Conservation (phyloP, 192 early-diverging fungal species). For the Funneliformis mosseae region DNA sequence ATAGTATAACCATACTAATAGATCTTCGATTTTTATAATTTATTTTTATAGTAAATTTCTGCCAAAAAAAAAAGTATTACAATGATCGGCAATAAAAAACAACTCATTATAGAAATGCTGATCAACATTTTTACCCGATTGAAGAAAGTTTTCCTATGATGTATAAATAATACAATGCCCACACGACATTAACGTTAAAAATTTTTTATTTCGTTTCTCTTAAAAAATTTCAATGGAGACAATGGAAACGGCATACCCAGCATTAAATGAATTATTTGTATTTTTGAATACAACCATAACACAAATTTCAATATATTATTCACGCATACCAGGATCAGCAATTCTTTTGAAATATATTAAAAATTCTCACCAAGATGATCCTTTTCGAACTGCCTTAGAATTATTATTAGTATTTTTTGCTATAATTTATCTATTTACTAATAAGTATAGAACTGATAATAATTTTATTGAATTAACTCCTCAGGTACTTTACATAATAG, state of each 20-base stretch:
- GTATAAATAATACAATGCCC: no score
- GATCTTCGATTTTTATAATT: no score
- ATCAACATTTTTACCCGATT: no score
- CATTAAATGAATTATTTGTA: conserved; percentile 27
- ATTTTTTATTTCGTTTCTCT: no score
- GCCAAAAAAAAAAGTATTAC: no score
- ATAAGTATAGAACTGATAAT: conserved; percentile 74
- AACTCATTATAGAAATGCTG: no score
- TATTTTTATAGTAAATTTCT: no score
- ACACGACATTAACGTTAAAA: no score
- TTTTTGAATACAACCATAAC: conserved; percentile 26
- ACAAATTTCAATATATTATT: conserved; percentile 29
- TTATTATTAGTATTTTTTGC: conserved; percentile 82
- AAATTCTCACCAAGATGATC: conserved; percentile 93
- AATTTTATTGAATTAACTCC: conserved; percentile 79
- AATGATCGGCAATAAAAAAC: no score
- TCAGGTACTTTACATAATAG: conserved; percentile 55
- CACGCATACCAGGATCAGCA: conserved; percentile 64
- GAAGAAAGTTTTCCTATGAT: no score
- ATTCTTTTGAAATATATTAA: conserved; percentile 81
- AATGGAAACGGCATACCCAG: conserved; percentile 12
- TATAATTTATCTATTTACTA: conserved; percentile 84
- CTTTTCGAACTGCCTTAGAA: conserved; percentile 85
- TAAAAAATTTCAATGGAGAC: background rate
- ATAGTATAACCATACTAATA: no score